phyloP scores from a whole-genome alignment of 306 rosid genomes.

The Citrullus amarus region DNA sequence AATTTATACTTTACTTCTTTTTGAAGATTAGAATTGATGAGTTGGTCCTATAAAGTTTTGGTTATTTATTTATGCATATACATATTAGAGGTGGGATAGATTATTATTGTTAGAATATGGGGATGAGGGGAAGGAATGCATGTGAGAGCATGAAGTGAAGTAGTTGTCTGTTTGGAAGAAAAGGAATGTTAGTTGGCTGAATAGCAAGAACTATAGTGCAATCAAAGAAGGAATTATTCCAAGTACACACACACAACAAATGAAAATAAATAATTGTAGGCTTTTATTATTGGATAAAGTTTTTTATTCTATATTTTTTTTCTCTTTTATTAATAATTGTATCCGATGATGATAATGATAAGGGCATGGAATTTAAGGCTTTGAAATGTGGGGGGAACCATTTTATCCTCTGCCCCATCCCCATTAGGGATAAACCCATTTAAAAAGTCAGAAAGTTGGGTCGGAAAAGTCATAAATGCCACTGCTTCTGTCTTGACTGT shows the following conservation, averaged over 20 bases:
- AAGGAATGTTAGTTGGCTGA: slow-evolving; percentile 10
- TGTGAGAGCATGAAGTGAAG: not conserved
- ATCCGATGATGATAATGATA: not conserved
- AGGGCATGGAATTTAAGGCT: not conserved
- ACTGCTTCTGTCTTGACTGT: not conserved
- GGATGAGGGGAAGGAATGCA: not conserved
- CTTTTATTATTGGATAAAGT: slow-evolving; percentile 1
- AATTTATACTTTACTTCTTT: not conserved
- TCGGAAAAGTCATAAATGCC: not conserved
- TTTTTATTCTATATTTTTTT: not conserved
- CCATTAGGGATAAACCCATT: not conserved
- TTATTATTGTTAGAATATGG: not conserved
- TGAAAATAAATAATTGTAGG: not conserved
- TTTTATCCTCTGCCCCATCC: slow-evolving; percentile 8
- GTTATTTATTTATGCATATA: not conserved
- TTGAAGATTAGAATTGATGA: not conserved
- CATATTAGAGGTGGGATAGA: not conserved
- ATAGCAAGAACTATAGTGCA: not conserved
- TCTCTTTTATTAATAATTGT: not conserved
- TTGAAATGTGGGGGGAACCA: not conserved
- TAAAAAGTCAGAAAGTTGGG: not conserved
- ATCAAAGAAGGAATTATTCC: not conserved
- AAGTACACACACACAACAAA: not conserved
- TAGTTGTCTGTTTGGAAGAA: not conserved
- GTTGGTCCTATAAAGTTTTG: not conserved